Base-by-base conservation (phyloP, 345 rosid genomes). In the Brassica rapa region DNA sequence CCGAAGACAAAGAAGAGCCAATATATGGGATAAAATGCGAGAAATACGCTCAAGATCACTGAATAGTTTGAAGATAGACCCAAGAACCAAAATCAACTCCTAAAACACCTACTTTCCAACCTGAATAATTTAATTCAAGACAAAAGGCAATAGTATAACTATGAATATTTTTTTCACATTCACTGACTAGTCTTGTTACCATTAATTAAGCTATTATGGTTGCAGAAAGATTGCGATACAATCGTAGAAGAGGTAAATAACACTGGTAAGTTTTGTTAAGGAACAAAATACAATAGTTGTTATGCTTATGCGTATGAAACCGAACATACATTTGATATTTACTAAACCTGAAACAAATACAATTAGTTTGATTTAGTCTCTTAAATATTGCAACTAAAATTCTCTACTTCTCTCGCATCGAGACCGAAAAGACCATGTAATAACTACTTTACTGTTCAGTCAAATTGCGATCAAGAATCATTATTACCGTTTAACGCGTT, bases 401-500 rank as follows among this genome's bases (percentile, higher is more conserved):
- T 57, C 30, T 61, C 65, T 4, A 24, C 15, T 25, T 14, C 19
- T 27, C 19, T 61, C 4, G 6, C 5, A 62, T 62, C 37, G 37
- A 62, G 66, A 15, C 39, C 23, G 63, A 76, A 23, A 70, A 62
- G 41, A 30, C 62, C 55, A 32, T 49, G 37, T 8, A 41, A 59
- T 59, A 62, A 46, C 27, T 25, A 5, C 68, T 62, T 62, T 63
- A 49, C 23, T 63, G 27, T 46, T 6, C 43, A 62, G 41, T 62
- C 21, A 41, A 61, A 39, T 61, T 25, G 66, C n/a, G 55, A 29
- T 8, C 23, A 32, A 6, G 23, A 67, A 14, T 61, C 78, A 79
- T 67, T 8, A 73, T 73, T 61, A 73, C 74, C 74, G 70, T 70
- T 70, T 80, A 72, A 4, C 78, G 77, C 81, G 77, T 78, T 78